These are phyloP conservation scores for Hirsutella thompsonii DNA, from an alignment of 2,329 filamentous ascomycete genomes.

Conservation along the genomic window DNA sequence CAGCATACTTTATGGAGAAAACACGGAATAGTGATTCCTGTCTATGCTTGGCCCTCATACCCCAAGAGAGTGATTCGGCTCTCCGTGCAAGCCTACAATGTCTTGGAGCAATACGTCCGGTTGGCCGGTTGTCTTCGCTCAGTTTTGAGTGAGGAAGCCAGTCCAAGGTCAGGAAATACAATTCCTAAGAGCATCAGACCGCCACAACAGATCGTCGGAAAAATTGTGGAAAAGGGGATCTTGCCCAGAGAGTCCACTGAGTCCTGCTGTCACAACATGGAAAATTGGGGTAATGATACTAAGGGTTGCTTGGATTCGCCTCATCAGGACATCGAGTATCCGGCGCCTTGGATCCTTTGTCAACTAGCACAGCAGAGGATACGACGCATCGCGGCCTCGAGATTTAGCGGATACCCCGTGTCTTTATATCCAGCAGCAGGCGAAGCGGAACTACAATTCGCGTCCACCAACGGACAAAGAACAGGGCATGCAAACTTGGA, in stretches of 20 bases:
- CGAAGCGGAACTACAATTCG: not conserved
- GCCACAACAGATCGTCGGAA: not conserved
- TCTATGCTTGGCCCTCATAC: not conserved
- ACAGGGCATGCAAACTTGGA: not conserved
- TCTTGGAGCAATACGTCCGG: not conserved
- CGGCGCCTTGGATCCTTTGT: not conserved
- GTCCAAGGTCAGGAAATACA: not conserved
- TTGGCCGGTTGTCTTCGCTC: not conserved
- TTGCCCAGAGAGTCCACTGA: not conserved
- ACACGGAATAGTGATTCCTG: not conserved
- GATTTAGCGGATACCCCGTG: not conserved
- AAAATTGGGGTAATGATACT: not conserved
- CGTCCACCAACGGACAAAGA: not conserved
- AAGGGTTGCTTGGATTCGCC: not conserved
- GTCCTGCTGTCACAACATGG: not conserved
- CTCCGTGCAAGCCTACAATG: not conserved
- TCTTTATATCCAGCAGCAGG: not conserved
- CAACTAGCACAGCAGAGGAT: not conserved
- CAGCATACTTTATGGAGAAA: not conserved
- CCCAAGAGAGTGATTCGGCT: not conserved
- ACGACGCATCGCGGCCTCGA: not conserved
- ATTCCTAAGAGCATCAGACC: not conserved
- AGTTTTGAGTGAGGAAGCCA: not conserved
- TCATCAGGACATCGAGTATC: not conserved
- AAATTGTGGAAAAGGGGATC: not conserved